phyloP scores from a whole-genome alignment of 2,329 filamentous ascomycete species.

The Stenocarpella maydis region DNA sequence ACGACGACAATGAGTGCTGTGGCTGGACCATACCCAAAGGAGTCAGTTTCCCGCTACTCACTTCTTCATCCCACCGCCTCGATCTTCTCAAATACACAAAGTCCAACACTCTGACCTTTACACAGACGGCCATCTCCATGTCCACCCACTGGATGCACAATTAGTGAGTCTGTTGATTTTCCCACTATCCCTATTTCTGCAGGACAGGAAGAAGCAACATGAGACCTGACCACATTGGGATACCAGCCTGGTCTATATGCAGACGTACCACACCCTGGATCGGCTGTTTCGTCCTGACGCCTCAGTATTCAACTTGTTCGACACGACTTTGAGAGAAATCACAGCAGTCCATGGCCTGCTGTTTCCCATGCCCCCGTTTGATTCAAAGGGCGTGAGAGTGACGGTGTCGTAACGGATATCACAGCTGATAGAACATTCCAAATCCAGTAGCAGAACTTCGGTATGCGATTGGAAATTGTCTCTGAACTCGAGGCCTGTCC shows the following conservation, averaged over 20 bases:
- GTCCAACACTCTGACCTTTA: neutral
- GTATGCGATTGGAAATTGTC: neutral
- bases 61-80: neutral
- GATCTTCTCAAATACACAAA: neutral
- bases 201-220: too few relatives aligned
- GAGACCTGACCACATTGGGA: neutral
- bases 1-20: neutral
- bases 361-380: neutral
- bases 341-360: neutral
- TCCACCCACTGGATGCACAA: neutral
- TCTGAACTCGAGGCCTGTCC: too few relatives aligned
- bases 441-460: too few relatives aligned
- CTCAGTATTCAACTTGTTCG: neutral
- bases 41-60: neutral
- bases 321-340: neutral
- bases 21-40: neutral
- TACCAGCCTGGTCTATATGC: neutral
- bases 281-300: neutral
- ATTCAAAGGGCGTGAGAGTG: neutral
- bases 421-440: neutral
- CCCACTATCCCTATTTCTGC: neutral
- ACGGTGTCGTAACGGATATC: neutral
- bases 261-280: neutral
- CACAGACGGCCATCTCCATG: neutral
- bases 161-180: neutral